Evolutionary conservation across 495 filamentous ascomycete genomes (phyloP), one percentile per base, ranked within the genome.

Genomic region (Niebla homalea): DNA sequence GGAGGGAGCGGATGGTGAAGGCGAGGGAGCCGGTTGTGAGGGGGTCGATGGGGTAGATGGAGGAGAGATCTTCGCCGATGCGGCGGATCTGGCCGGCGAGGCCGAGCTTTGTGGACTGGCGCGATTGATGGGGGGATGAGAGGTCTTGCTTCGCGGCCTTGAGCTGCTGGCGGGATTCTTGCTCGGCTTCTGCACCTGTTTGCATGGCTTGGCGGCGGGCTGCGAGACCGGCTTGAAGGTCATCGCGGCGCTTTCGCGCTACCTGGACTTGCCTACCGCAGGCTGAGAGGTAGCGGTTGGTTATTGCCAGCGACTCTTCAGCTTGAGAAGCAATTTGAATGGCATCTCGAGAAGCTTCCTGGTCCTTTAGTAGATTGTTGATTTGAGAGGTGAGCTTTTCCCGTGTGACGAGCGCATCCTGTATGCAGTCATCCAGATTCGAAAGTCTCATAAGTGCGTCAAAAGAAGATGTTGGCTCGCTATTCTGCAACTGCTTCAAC

Each of bases 401-500:
- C 4, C 85, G 75, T 0, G 87, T 96, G 1, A 77, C 74, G 0
- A 95, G 63, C 5, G 89, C 89, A 59, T 98, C 92, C 64, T 94
- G 85, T 32, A 97, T 84, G 51, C 89, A 94, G 58, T 88, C 84
- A 52, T 95, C 89, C 36, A 98, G 69, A 47, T 87, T 96, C 14
- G 85, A 82, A 25, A 98, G 71, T 26, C 82, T 79, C 84, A 95
- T 93, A 40, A 98, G 68, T 1, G 85, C 79, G 59, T 93, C 92
- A 65, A 95, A 98, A 1, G 88, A 89, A 5, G 88, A 87, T 1
- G 86, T 92, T 0, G 70, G 59, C 48, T 79, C 56, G 2, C 56
- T 67, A 53, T 15, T 68, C 26, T 14, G 67, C 43, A 19, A 65
- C 55, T 52, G 70, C 65, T 59, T 76, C 72, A 21, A 69, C 66